Base-by-base conservation (phyloP, 768 basidiomycete genomes). In the Saitozyma sp. region DNA sequence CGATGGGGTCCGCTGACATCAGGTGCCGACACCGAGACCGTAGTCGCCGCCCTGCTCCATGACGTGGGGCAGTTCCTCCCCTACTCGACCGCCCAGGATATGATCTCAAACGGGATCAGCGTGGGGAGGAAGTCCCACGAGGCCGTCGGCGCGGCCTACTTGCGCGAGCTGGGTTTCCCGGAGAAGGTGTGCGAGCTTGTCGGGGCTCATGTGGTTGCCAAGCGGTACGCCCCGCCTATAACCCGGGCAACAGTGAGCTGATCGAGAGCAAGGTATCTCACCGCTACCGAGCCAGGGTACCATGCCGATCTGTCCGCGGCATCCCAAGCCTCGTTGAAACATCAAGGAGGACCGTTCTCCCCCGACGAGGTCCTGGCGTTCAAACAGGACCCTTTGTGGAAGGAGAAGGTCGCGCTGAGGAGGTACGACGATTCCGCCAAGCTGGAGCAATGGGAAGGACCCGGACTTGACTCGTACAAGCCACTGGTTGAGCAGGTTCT, bases 31-130 rank as follows among this genome's bases (percentile, higher is more conserved):
- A 57, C 59, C 39, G 57, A 6, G 6, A 64, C 63, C 9, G 39
- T 64, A 2, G 39, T 46, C 17, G 63, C 58, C 48, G 57, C 63
- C 3, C 51, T 64, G 14, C 29, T 64, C 19, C 63, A 64, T 45
- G 63, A 64, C 40, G 48, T 64, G 14, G 63, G 63, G 29, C 63
- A 55, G 10, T 64, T 64, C 45, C 16, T 64, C 14, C 63, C 63
- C 17, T 46, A 19, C 17, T 59, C 63, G 17, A 29, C 56, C 20
- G 40, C 50, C 16, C 16, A 64, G 29, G 52, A 64, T 16, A 42
- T 64, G 51, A 46, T 55, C 1, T 50, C 16, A 6, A 38, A 64
- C 38, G 63, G 63, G 3, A n/a, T 17, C 5, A 19, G 13, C 19
- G 41, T 64, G 9, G 63, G 63, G 6, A 19, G 48, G 42, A 51